Percentiles rank a stretch among this genome's conserved stretches.
These are phyloP conservation scores for Sambucus nigra DNA, from an alignment of 129 eudicot genomes.

Conservation along the genomic window DNA sequence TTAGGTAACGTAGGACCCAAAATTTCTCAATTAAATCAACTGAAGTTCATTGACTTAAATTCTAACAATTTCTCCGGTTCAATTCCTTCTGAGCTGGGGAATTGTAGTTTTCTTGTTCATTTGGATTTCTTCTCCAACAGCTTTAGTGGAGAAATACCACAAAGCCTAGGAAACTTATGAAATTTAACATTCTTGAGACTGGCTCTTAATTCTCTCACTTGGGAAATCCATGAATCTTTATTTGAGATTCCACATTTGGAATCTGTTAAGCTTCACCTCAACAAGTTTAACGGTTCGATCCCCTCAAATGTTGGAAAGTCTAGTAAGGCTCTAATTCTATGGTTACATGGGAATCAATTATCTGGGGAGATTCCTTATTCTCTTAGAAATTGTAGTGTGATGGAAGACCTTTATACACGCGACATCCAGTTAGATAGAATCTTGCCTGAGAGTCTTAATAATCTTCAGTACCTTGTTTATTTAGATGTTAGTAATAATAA, in stretches of 20 bases:
- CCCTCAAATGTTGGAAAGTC: conserved; percentile 42
- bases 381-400: conserved; percentile 40
- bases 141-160: conserved; percentile 49
- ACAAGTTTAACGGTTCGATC: conserved; percentile 49
- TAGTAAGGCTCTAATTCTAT: conserved; percentile 22
- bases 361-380: conserved; percentile 53
- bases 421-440: conserved; percentile 38
- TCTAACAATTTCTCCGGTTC: conserved; percentile 40
- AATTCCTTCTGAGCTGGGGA: conserved; percentile 43
- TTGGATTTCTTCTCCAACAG: conserved; percentile 37
- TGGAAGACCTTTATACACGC: conserved; percentile 37
- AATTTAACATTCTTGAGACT: conserved; percentile 23
- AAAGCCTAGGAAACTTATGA: conserved; percentile 29
- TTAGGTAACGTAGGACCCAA: conserved; percentile 58
- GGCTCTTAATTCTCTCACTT: conserved; percentile 31
- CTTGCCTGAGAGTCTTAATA: conserved; percentile 39
- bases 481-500: conserved; percentile 43
- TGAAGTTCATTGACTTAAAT: conserved; percentile 38
- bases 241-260: conserved; percentile 30
- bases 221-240: conserved; percentile 38
- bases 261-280: conserved; percentile 36
- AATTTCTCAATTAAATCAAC: conserved; percentile 27
- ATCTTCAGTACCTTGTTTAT: conserved; percentile 33
- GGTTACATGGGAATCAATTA: conserved; percentile 34
- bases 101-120: conserved; percentile 28